These are phyloP conservation scores for Paramecium pentaurelia DNA, from an alignment of 73 alveolate genomes.

Conservation along the genomic window DNA sequence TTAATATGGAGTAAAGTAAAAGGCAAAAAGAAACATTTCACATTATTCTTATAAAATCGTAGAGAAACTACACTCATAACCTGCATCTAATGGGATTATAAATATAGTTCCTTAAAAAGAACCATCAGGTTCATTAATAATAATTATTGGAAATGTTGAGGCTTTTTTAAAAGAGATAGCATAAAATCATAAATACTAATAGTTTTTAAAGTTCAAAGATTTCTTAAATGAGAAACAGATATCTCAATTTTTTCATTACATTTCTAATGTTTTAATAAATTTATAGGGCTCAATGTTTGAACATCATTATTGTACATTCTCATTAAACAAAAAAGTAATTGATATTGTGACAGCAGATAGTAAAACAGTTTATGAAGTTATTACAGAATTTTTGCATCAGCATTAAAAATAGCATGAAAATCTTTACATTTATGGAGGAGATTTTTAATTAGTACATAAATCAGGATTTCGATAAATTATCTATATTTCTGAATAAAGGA, in stretches of 20 bases:
- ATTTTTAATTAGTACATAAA: not conserved
- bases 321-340: not conserved
- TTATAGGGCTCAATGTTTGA: not conserved
- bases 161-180: not conserved
- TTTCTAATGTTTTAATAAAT: not conserved
- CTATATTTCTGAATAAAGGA: not conserved
- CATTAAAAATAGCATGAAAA: not conserved
- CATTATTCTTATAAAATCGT: not conserved
- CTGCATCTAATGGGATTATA: not conserved
- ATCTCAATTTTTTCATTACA: not conserved
- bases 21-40: not conserved
- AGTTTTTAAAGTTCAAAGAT: not conserved
- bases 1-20: not conserved
- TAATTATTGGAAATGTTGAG: not conserved
- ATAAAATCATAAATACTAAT: not conserved
- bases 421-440: not conserved
- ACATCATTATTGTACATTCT: not conserved
- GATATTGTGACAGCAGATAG: not conserved
- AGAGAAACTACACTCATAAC: not conserved
- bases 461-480: not conserved
- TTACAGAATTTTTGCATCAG: not conserved
- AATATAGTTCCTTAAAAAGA: not conserved
- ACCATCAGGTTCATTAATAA: not conserved
- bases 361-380: not conserved
- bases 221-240: not conserved